A percentile compares a stretch with the other conserved stretches of the same genome.
Conservation (phyloP, 2,329 filamentous ascomycete species). For the Bisporella sp. region DNA sequence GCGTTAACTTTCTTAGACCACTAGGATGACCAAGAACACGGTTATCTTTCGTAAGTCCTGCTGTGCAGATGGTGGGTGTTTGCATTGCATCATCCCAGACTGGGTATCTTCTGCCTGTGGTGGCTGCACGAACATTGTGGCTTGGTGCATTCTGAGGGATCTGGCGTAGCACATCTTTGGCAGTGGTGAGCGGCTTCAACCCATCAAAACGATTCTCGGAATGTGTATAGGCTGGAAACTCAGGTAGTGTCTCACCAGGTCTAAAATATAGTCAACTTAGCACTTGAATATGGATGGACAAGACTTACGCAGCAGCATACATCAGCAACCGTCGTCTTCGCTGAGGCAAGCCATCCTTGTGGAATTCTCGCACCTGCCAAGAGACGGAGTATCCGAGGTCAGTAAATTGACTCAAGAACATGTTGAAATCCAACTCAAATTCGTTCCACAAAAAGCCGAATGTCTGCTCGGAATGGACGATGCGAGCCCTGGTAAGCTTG, state of each 20-base stretch:
- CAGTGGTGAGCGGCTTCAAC: slow-evolving; percentile 36
- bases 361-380: slow-evolving; percentile 53
- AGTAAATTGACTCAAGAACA: slow-evolving; percentile 56
- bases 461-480: slow-evolving; percentile 74
- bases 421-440: slow-evolving; percentile 8
- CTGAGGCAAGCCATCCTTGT: slow-evolving; percentile 29
- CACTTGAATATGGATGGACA: neutral
- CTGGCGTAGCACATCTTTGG: slow-evolving; percentile 25
- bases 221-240: slow-evolving; percentile 57
- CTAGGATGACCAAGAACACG: slow-evolving; percentile 46
- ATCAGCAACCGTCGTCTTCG: slow-evolving; percentile 39
- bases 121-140: slow-evolving; percentile 19
- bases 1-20: slow-evolving; percentile 55
- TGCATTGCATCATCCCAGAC: slow-evolving; percentile 40
- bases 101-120: neutral
- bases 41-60: slow-evolving; percentile 45
- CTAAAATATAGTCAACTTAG: neutral
- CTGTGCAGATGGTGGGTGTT: slow-evolving; percentile 50
- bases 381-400: slow-evolving; percentile 58
- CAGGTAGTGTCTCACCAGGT: slow-evolving; percentile 49
- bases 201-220: slow-evolving; percentile 30
- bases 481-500: slow-evolving; percentile 49
- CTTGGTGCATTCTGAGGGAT: slow-evolving; percentile 32
- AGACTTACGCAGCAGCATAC: slow-evolving; percentile 37
- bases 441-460: slow-evolving; percentile 47